phyloP scores from a whole-genome alignment of 2,329 filamentous ascomycete species.

The Triangularia setosa region DNA sequence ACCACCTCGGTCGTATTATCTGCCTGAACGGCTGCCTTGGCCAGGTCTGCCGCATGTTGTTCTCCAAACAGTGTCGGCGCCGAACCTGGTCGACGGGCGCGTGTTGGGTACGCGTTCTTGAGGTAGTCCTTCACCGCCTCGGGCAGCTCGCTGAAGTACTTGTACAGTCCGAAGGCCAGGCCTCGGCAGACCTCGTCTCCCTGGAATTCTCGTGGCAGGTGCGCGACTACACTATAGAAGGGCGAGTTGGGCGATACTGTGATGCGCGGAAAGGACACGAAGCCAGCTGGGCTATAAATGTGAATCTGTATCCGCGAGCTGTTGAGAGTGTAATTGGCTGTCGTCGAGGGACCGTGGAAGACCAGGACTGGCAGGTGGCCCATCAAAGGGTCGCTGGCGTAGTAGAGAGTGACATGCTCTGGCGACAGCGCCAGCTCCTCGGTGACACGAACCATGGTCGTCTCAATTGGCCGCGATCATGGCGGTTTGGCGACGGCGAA shows the following conservation, averaged over 20 bases:
- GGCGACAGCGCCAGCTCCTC: slow-evolving; percentile 74
- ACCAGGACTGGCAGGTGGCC: slow-evolving; percentile 78
- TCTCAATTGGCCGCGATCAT: slow-evolving; percentile 40
- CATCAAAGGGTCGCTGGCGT: slow-evolving; percentile 79
- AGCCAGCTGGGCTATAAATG: slow-evolving; percentile 83
- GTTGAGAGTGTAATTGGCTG: slow-evolving; percentile 79
- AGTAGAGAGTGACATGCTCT: slow-evolving; percentile 82
- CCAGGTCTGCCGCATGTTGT: slow-evolving; percentile 87
- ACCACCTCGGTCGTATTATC: slow-evolving; percentile 73
- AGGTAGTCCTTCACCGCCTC: slow-evolving; percentile 70
- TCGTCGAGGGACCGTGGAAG: slow-evolving; percentile 89
- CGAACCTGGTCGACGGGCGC: slow-evolving; percentile 58
- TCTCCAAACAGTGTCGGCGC: slow-evolving; percentile 75
- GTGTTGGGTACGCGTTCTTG: slow-evolving; percentile 53
- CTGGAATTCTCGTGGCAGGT: slow-evolving; percentile 89
- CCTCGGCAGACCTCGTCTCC: slow-evolving; percentile 90
- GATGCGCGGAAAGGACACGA: slow-evolving; percentile 84
- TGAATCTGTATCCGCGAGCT: slow-evolving; percentile 94
- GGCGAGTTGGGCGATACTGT: slow-evolving; percentile 90
- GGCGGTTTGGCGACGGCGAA: slow-evolving; percentile 20
- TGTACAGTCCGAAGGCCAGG: slow-evolving; percentile 86
- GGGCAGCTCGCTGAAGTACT: slow-evolving; percentile 88
- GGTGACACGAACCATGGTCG: slow-evolving; percentile 77
- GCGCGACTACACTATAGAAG: slow-evolving; percentile 84
- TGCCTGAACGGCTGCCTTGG: slow-evolving; percentile 76